These are phyloP conservation scores for Aspergillus sp. DNA, from an alignment of 2,329 filamentous ascomycete genomes.

Conservation along the genomic window DNA sequence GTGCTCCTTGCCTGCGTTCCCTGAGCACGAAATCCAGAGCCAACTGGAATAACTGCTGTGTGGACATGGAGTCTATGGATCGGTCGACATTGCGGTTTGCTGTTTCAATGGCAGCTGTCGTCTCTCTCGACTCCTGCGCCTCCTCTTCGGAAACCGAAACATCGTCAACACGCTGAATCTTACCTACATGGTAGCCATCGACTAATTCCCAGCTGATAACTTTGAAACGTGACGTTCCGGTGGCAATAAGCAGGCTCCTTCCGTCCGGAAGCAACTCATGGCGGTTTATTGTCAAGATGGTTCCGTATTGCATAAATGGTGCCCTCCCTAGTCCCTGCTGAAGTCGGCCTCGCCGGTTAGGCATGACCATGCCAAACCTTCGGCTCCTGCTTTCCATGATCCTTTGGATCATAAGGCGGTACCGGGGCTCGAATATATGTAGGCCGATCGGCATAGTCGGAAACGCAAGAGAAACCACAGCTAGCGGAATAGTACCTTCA, in stretches of 20 bases:
- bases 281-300: constrained; percentile 72
- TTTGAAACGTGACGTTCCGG: constrained; percentile 74
- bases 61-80: constrained; percentile 58
- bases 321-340: constrained; percentile 55
- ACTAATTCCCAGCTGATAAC: constrained; percentile 62
- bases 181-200: constrained; percentile 78
- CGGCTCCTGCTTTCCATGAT: constrained; percentile 67
- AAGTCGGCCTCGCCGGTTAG: constrained; percentile 55
- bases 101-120: constrained; percentile 28
- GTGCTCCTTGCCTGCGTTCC: constrained; percentile 67
- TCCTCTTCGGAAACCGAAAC: constrained; percentile 81
- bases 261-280: constrained; percentile 75
- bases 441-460: constrained; percentile 82
- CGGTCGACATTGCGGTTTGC: constrained; percentile 17
- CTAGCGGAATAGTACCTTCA: constrained; percentile 67
- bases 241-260: constrained; percentile 75
- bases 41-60: constrained; percentile 66
- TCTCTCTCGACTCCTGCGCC: constrained; percentile 69
- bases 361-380: constrained; percentile 83
- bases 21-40: constrained; percentile 66
- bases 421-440: constrained; percentile 90
- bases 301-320: constrained; percentile 73
- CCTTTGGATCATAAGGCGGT: constrained; percentile 83
- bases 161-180: constrained; percentile 75
- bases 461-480: constrained; percentile 79